These are phyloP conservation scores for Carex parvula DNA, from an alignment of 176 grass and related monocot genomes.

Conservation along the genomic window DNA sequence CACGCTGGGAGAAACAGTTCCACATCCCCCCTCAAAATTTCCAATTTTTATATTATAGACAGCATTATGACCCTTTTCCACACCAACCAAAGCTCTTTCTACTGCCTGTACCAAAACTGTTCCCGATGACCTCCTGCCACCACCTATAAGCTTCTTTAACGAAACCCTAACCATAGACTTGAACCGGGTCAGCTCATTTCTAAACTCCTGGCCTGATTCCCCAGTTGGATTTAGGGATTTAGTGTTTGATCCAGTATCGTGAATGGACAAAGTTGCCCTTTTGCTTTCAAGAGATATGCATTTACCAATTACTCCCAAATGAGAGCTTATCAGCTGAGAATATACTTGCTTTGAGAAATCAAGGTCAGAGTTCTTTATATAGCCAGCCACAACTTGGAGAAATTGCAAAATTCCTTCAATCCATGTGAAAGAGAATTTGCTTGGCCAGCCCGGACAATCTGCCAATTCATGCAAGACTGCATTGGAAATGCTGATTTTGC, in stretches of 20 bases:
- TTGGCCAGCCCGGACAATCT: slow-evolving; percentile 47
- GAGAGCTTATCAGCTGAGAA: slow-evolving; percentile 50
- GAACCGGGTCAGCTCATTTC: slow-evolving; percentile 52
- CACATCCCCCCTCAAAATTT: slow-evolving; percentile 46
- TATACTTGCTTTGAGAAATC: slow-evolving; percentile 61
- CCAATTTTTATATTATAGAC: slow-evolving; percentile 70
- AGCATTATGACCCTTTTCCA: slow-evolving; percentile 53
- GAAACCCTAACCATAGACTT: slow-evolving; percentile 71
- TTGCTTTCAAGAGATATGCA: slow-evolving; percentile 88
- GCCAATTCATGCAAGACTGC: slow-evolving; percentile 61
- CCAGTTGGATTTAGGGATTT: slow-evolving; percentile 52
- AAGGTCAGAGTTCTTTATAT: slow-evolving; percentile 48
- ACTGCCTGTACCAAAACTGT: slow-evolving; percentile 54
- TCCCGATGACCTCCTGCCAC: slow-evolving; percentile 45
- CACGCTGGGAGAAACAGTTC: slow-evolving; percentile 58
- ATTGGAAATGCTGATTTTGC: slow-evolving; percentile 49
- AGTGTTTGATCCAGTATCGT: slow-evolving; percentile 73
- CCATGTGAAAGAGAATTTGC: slow-evolving; percentile 66
- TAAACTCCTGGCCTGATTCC: slow-evolving; percentile 29
- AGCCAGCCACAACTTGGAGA: slow-evolving; percentile 60
- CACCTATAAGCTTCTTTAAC: slow-evolving; percentile 66
- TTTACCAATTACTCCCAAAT: slow-evolving; percentile 75
- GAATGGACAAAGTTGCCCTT: slow-evolving; percentile 64
- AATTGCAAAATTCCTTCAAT: slow-evolving; percentile 77
- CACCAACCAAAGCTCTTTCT: slow-evolving; percentile 81